phyloP scores from a whole-genome alignment of 306 rosid genomes.

The Cicer chorassanicum region DNA sequence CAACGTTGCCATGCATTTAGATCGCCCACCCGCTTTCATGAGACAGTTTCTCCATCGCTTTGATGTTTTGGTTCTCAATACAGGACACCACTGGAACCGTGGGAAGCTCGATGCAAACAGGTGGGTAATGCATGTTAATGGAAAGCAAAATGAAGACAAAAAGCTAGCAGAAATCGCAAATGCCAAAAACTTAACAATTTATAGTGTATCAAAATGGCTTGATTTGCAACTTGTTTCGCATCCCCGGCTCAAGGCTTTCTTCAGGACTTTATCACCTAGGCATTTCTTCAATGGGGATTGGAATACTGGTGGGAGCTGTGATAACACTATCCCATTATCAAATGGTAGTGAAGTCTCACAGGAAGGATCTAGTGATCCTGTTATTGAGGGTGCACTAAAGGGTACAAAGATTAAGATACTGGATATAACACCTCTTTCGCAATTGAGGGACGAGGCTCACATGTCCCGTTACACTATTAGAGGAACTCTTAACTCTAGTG shows the following conservation, averaged over 20 bases:
- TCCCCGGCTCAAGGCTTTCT: conserved; percentile 78
- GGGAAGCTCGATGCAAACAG: conserved; percentile 76
- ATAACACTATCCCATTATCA: conserved; percentile 67
- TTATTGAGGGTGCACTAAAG: conserved; percentile 71
- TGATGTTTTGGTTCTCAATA: conserved; percentile 84
- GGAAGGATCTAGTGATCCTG: conserved; percentile 67
- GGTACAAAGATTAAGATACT: conserved; percentile 79
- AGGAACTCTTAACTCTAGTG: conserved; percentile 64
- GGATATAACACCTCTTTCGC: conserved; percentile 83
- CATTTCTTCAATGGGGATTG: conserved; percentile 91
- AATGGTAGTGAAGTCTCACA: conserved; percentile 67
- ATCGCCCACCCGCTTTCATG: conserved; percentile 85
- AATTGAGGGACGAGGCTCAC: conserved; percentile 93
- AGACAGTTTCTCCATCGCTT: conserved; percentile 64
- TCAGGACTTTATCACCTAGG: conserved; percentile 85
- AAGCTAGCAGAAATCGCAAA: conserved; percentile 56
- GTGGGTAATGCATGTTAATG: conserved; percentile 84
- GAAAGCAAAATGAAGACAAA: conserved; percentile 64
- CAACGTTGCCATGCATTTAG: conserved; percentile 88
- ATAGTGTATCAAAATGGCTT: conserved; percentile 73
- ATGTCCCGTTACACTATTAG: conserved; percentile 69
- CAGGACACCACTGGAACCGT: conserved; percentile 97
- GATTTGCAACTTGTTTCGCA: conserved; percentile 70
- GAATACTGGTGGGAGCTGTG: conserved; percentile 91
- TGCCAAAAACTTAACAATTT: conserved; percentile 80